Conservation (phyloP, 805 yeast genomes). For the Brettanomyces nanus region DNA sequence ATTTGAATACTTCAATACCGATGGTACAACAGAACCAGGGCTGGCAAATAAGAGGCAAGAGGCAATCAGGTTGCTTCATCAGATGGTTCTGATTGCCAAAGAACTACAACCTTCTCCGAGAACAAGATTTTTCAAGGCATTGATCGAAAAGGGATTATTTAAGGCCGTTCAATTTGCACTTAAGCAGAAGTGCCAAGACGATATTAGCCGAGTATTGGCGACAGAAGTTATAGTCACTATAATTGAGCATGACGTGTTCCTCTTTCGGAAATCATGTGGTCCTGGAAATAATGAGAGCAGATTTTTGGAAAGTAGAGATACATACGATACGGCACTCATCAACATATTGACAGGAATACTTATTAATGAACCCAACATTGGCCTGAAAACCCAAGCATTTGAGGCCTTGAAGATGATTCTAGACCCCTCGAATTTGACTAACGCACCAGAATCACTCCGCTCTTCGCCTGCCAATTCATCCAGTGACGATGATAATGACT, state of each 20-base stretch:
- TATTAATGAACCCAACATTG: constrained; percentile 55
- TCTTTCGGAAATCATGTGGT: constrained; percentile 33
- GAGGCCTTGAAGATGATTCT: constrained; percentile 74
- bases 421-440: constrained; percentile 36
- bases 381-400: constrained; percentile 71
- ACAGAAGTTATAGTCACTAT: constrained; percentile 74
- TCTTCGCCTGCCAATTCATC: constrained; percentile 9
- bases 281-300: constrained; percentile 4
- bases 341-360: constrained; percentile 50
- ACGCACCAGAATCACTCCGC: constrained; percentile 4
- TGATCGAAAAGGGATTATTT: constrained; percentile 64
- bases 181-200: constrained; percentile 28
- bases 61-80: constrained; percentile 73
- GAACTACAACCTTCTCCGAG: constrained; percentile 52
- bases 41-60: constrained; percentile 34
- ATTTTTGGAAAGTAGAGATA: constrained; percentile 29
- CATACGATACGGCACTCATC: constrained; percentile 39
- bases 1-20: constrained; percentile 44
- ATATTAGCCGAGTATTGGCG: constrained; percentile 51
- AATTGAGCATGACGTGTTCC: constrained; percentile 72
- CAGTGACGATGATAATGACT: constrained; percentile 2
- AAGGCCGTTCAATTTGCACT: constrained; percentile 67
- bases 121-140: constrained; percentile 51
- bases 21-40: background rate
- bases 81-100: constrained; percentile 70